These are phyloP conservation scores for Pyrrhoderma noxium DNA, from an alignment of 1,284 basidiomycete genomes.

Conservation along the genomic window DNA sequence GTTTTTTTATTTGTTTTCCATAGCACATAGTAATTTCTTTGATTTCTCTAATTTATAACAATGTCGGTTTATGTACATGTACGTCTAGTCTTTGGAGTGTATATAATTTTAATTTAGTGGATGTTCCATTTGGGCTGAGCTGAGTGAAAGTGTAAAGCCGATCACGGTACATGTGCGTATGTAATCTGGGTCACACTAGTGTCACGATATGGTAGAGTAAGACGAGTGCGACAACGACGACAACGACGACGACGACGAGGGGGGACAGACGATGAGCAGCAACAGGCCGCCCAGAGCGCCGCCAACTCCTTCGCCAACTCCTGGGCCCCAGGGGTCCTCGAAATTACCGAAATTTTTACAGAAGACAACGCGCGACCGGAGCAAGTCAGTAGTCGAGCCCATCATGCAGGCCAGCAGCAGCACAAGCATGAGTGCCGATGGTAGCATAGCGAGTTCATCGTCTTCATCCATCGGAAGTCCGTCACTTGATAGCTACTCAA, in stretches of 20 bases:
- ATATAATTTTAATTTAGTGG: too few species aligned
- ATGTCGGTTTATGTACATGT: too few species aligned
- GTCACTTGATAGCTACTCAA: neutral
- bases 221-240: constrained; percentile 8
- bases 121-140: too few species aligned
- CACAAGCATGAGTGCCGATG: constrained; percentile 29
- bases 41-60: too few species aligned
- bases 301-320: constrained; percentile 13
- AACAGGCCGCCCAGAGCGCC: constrained; percentile 18
- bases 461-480: constrained; percentile 23
- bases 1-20: neutral
- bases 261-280: constrained; percentile 1
- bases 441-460: constrained; percentile 35
- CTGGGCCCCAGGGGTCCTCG: constrained; percentile 21
- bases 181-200: too few species aligned
- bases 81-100: too few species aligned
- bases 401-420: constrained; percentile 10
- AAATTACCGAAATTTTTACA: constrained; percentile 64
- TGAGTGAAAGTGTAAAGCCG: too few species aligned
- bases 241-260: constrained; percentile 6
- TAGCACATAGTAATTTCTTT: neutral
- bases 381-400: constrained; percentile 47
- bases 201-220: too few species aligned
- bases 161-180: too few species aligned
- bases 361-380: constrained; percentile 49